phyloP scores from a whole-genome alignment of 2,329 filamentous ascomycete species.

The Epichloe coenophiala region DNA sequence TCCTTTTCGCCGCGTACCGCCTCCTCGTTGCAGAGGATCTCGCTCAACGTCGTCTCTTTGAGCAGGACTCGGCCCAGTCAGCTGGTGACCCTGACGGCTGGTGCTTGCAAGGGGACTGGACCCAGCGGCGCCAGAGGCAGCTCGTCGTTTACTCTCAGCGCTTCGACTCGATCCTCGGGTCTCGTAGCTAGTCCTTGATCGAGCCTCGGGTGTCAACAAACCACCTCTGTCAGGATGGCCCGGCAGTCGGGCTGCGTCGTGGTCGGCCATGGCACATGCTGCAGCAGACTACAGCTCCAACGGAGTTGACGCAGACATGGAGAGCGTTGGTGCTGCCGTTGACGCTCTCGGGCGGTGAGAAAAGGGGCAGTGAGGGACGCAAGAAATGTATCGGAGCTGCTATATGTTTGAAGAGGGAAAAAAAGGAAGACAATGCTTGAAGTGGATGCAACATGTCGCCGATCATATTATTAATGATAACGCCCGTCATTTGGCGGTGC shows the following conservation, averaged over 20 bases:
- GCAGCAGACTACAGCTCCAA: conserved; percentile 2
- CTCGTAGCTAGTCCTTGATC: conserved; percentile 21
- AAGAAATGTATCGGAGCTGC: background rate
- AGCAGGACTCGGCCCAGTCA: conserved; percentile 3
- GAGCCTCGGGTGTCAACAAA: conserved; percentile 6
- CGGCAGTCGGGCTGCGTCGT: conserved; percentile 8
- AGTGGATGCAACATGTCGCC: background rate
- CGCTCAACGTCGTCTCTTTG: background rate
- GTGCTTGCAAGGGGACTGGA: conserved; percentile 10
- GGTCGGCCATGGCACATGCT: conserved; percentile 14
- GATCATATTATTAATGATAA: no score
- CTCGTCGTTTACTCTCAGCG: background rate
- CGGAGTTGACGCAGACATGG: background rate
- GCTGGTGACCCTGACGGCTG: conserved; percentile 4
- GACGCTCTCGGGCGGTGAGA: background rate
- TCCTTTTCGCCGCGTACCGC: conserved; percentile 19
- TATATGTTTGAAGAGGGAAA: background rate
- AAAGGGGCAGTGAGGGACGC: background rate
- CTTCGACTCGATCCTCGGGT: conserved; percentile 28
- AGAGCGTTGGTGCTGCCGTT: background rate
- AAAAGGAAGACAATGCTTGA: background rate
- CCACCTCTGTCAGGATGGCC: conserved; percentile 5
- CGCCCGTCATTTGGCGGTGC: no score
- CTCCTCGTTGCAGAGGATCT: conserved; percentile 8
- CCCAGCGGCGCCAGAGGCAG: conserved; percentile 10